Conservation (phyloP, 208 protist genomes). For the Trypanosoma lewisi region DNA sequence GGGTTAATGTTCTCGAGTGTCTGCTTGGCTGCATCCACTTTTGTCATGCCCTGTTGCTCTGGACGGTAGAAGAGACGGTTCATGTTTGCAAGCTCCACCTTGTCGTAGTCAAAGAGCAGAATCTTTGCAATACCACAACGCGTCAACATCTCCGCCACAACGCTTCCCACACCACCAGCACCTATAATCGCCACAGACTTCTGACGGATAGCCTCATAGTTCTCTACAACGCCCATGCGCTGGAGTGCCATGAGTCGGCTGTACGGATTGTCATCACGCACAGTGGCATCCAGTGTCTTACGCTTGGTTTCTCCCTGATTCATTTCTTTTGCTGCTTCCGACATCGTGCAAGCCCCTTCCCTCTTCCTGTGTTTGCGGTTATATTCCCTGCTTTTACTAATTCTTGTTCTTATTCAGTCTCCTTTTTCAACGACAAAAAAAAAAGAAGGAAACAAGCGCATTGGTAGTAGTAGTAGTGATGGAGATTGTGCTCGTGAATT, state of each 20-base stretch:
- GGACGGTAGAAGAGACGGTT: slow-evolving; percentile 97
- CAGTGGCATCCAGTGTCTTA: slow-evolving; percentile 73
- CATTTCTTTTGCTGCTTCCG: neutral
- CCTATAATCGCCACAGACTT: slow-evolving; percentile 93
- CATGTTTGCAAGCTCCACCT: slow-evolving; percentile 98
- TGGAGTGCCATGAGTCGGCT: slow-evolving; percentile 96
- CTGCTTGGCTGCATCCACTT: slow-evolving; percentile 88
- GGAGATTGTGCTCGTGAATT: too few species aligned
- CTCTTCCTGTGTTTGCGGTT: too few species aligned
- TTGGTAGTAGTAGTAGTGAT: too few species aligned
- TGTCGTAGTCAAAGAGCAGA: slow-evolving; percentile 98
- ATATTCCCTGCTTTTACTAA: too few species aligned
- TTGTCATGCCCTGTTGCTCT: slow-evolving; percentile 93
- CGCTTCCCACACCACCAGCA: slow-evolving; percentile 94
- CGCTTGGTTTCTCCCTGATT: slow-evolving; percentile 20
- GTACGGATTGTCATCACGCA: slow-evolving; percentile 94
- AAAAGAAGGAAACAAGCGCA: too few species aligned
- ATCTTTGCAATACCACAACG: slow-evolving; percentile 97
- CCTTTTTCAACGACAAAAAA: too few species aligned
- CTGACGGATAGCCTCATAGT: slow-evolving; percentile 95
- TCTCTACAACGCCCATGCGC: slow-evolving; percentile 96
- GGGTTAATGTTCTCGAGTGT: slow-evolving; percentile 95
- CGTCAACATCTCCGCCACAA: slow-evolving; percentile 98
- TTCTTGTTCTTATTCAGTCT: too few species aligned
- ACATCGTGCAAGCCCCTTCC: neutral